Evolutionary conservation across 306 rosid species (phyloP).

Genomic region (Clitoria ternatea): DNA sequence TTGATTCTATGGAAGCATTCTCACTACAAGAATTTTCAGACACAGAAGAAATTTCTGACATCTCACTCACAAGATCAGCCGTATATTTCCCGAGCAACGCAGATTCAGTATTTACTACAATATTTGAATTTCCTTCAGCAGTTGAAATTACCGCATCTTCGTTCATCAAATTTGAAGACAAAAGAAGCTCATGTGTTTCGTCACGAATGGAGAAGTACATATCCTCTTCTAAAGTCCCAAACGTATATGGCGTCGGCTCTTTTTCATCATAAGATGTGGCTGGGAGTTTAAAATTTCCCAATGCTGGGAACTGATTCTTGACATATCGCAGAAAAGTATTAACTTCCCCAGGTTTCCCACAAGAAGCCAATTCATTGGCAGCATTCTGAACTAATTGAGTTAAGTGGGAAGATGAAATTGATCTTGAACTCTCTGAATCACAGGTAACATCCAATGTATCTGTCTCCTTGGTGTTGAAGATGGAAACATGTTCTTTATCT

Average conservation of each 20-base stretch:
- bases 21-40: slow-evolving; percentile 46
- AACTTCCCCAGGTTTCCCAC: slow-evolving; percentile 61
- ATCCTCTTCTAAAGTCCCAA: slow-evolving; percentile 68
- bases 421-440: slow-evolving; percentile 34
- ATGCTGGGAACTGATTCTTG: slow-evolving; percentile 53
- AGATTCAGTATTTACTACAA: slow-evolving; percentile 38
- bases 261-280: slow-evolving; percentile 33
- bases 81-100: slow-evolving; percentile 65
- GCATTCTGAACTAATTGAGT: slow-evolving; percentile 53
- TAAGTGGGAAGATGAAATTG: slow-evolving; percentile 43
- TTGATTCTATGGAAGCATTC: slow-evolving; percentile 45
- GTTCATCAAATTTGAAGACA: slow-evolving; percentile 26
- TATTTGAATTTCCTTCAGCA: slow-evolving; percentile 36
- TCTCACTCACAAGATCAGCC: slow-evolving; percentile 58
- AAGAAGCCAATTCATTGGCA: slow-evolving; percentile 42
- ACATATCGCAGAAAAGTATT: slow-evolving; percentile 40
- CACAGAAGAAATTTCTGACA: slow-evolving; percentile 45
- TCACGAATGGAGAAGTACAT: slow-evolving; percentile 50
- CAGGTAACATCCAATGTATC: slow-evolving; percentile 36
- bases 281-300: slow-evolving; percentile 50
- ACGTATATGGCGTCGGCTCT: slow-evolving; percentile 31
- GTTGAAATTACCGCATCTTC: slow-evolving; percentile 30
- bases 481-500: slow-evolving; percentile 44
- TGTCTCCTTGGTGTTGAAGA: slow-evolving; percentile 30
- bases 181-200: slow-evolving; percentile 41